These are phyloP conservation scores for Solanum appendiculatum DNA, from an alignment of 257 asterid genomes.

Conservation along the genomic window DNA sequence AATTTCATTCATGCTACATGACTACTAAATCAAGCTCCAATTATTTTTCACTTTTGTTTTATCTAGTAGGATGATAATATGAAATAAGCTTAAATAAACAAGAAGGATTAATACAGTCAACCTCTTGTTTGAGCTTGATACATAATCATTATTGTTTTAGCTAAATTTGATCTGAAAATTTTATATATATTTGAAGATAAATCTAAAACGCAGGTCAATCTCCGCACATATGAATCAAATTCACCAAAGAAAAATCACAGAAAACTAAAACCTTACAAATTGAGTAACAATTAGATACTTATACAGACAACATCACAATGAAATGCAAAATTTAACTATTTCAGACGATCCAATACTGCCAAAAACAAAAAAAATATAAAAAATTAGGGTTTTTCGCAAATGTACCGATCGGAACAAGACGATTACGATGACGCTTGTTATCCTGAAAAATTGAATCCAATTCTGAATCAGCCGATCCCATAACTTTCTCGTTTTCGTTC, in stretches of 20 bases:
- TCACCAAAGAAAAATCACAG: neutral
- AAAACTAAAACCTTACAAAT: neutral
- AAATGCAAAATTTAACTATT: neutral
- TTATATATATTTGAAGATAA: neutral
- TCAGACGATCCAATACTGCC: neutral
- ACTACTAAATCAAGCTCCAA: neutral
- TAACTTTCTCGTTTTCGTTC: neutral
- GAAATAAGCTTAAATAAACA: neutral
- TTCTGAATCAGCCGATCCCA: slow-evolving; percentile 64
- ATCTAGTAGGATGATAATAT: neutral
- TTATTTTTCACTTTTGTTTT: neutral
- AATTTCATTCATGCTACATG: neutral
- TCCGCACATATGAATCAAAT: neutral
- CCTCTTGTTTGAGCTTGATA: neutral
- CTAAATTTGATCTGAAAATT: neutral
- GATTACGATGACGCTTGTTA: slow-evolving; percentile 63
- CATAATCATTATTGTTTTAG: neutral
- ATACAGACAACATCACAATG: neutral
- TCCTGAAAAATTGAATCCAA: slow-evolving; percentile 55
- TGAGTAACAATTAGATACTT: neutral
- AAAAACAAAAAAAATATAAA: neutral
- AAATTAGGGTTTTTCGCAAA: neutral
- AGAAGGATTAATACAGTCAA: neutral
- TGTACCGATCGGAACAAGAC: slow-evolving; percentile 73
- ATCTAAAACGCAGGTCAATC: neutral